Evolutionary conservation across 2,329 filamentous ascomycete genomes (phyloP).

Genomic region (Penicillium sp.): DNA sequence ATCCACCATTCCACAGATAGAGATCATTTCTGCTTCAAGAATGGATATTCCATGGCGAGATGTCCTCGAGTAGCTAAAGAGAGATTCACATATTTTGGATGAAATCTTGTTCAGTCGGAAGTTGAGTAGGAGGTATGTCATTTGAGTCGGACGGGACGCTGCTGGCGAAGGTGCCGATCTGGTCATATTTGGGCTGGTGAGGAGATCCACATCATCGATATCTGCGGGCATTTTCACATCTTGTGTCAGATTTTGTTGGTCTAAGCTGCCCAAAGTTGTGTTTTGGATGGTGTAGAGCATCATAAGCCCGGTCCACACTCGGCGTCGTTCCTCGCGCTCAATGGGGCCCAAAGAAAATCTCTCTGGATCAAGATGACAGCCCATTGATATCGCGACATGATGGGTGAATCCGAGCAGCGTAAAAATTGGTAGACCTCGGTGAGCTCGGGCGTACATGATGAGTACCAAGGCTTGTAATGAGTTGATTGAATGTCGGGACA

Average conservation of each 20-base stretch:
- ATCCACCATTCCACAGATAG: conserved; percentile 34
- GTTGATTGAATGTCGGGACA: conserved; percentile 42
- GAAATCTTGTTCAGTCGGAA: conserved; percentile 40
- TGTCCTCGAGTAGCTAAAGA: conserved; percentile 31
- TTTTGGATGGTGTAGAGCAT: conserved; percentile 45
- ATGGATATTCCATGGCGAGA: conserved; percentile 23
- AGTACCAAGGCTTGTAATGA: conserved; percentile 43
- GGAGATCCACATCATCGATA: conserved; percentile 39
- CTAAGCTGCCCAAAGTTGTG: conserved; percentile 37
- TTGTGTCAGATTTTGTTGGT: conserved; percentile 28
- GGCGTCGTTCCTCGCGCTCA: conserved; percentile 41
- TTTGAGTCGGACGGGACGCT: conserved; percentile 37
- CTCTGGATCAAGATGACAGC: conserved; percentile 45
- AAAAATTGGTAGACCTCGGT: conserved; percentile 41
- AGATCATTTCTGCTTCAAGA: conserved; percentile 33
- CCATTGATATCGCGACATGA: conserved; percentile 44
- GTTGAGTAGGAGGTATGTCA: conserved; percentile 44
- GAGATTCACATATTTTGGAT: conserved; percentile 36
- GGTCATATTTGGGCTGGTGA: conserved; percentile 22
- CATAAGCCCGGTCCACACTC: conserved; percentile 43
- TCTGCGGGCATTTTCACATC: conserved; percentile 37
- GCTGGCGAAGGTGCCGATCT: conserved; percentile 17
- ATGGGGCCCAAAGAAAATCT: conserved; percentile 36
- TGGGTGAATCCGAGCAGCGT: conserved; percentile 42
- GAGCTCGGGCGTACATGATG: conserved; percentile 41